These are phyloP conservation scores for Leishmania braziliensis DNA, from an alignment of 208 protist genomes.

Conservation along the genomic window DNA sequence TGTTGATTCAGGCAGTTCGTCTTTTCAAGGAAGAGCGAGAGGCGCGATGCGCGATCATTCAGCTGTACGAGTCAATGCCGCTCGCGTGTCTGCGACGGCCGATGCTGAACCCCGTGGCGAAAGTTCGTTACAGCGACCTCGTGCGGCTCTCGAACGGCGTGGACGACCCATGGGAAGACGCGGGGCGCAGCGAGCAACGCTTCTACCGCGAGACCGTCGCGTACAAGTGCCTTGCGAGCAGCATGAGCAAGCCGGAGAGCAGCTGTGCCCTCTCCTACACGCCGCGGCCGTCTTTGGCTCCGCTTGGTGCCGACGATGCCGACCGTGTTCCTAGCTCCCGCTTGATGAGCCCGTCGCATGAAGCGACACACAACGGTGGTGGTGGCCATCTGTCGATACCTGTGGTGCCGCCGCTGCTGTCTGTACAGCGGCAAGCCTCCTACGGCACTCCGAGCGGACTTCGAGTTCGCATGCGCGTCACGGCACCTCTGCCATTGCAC, in stretches of 20 bases:
- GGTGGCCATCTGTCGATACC: neutral
- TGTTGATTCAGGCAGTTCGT: slow-evolving; percentile 48
- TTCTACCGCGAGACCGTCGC: slow-evolving; percentile 20
- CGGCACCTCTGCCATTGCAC: neutral
- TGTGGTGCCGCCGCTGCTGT: neutral
- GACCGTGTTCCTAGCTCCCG: too few relatives aligned
- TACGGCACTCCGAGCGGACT: neutral
- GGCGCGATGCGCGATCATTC: slow-evolving; percentile 46
- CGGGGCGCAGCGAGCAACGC: slow-evolving; percentile 32
- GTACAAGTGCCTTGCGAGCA: slow-evolving; percentile 19
- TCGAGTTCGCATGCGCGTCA: slow-evolving; percentile 1
- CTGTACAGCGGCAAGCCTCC: neutral
- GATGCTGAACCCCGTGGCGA: slow-evolving; percentile 46
- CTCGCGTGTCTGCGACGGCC: slow-evolving; percentile 62
- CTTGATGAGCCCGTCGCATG: neutral
- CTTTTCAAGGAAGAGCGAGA: slow-evolving; percentile 66
- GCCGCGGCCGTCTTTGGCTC: neutral
- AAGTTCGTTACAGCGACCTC: slow-evolving; percentile 40
- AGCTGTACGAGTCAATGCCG: slow-evolving; percentile 63
- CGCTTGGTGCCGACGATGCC: neutral
- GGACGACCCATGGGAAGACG: slow-evolving; percentile 30
- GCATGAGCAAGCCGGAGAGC: slow-evolving; percentile 16
- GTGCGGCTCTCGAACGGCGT: slow-evolving; percentile 27
- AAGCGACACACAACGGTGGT: neutral
- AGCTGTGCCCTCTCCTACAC: neutral